Evolutionary conservation across 2,329 filamentous ascomycete species (phyloP), one percentile per base, ranked within the genome.

Genomic region (Akanthomyces muscarius): DNA sequence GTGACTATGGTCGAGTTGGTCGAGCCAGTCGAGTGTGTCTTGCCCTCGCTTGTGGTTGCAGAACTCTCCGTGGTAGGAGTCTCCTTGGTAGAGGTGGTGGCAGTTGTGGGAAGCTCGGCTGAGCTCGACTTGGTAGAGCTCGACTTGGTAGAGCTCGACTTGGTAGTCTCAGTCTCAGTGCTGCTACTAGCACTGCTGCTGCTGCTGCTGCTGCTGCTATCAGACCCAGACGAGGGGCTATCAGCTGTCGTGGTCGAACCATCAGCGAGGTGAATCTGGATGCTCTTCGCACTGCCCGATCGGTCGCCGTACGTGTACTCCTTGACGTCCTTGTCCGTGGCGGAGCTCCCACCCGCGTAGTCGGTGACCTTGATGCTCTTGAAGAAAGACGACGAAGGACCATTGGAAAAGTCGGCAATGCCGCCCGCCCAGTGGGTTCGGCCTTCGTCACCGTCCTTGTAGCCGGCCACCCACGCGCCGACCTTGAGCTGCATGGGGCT

Each of bases 391-490:
- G 69, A 69, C 71, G 79, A 80, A 6, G 80, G 78, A 45, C 71
- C 78, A 65, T 78, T 63, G 53, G 66, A 69, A 70, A 78, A 81
- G 68, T 81, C 75, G 66, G 80, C 76, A 68, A 71, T 71, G 65
- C 89, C 89, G 66, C 87, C 89, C 62, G 86, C 85, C 86, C 86
- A 89, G 64, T 83, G 68, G 65, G 92, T 89, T 41, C 91, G 95
- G 65, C 91, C 91, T 64, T 83, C 74, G 42, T 84, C 72, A 68
- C 91, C 89, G 66, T 77, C 74, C 64, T 77, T 75, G 69, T 82
- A 77, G 62, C 85, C 85, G 60, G 80, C 85, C 54, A 86, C 83
- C 87, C 88, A 90, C 68, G 84, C 83, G 66, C 89, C 89, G 52
- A 91, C 75, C 75, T 86, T 88, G 70, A 91, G 73, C 73, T 87